Conservation (phyloP, 495 filamentous ascomycete species). For the Aspergillus mulundensis region DNA sequence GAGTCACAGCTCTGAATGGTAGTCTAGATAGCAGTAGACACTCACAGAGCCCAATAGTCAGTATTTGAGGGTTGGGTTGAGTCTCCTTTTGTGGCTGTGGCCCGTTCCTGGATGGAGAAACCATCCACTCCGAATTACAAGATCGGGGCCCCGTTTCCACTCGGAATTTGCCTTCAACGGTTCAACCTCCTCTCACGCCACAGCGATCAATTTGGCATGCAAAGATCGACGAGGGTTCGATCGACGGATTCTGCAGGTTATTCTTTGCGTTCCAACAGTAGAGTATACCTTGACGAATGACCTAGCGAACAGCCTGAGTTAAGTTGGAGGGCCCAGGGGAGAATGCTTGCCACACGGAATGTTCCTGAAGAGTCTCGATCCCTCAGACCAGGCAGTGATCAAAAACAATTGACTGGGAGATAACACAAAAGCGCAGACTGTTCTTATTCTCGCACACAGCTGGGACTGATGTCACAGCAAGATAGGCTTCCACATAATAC, state of each 20-base stretch:
- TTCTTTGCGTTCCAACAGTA: not conserved
- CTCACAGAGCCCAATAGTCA: not conserved
- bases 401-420: not conserved
- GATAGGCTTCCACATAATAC: not conserved
- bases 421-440: not conserved
- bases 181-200: constrained; percentile 2
- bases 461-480: not conserved
- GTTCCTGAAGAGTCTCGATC: constrained; percentile 1
- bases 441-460: not conserved
- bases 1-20: not conserved
- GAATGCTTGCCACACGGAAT: not conserved
- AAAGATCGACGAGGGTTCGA: not conserved
- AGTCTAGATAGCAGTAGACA: not conserved
- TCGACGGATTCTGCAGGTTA: not conserved
- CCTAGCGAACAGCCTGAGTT: not conserved
- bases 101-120: constrained; percentile 6
- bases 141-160: not conserved
- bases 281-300: not conserved
- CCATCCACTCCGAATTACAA: not conserved
- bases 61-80: not conserved
- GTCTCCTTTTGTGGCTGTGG: constrained; percentile 3
- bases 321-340: not conserved
- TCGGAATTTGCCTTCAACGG: constrained; percentile 1
- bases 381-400: not conserved
- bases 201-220: constrained; percentile 6